Percentiles rank a stretch among this genome's conserved stretches.
phyloP scores from a whole-genome alignment of 352 stramenopile genomes.

The Phytophthora foliorum region DNA sequence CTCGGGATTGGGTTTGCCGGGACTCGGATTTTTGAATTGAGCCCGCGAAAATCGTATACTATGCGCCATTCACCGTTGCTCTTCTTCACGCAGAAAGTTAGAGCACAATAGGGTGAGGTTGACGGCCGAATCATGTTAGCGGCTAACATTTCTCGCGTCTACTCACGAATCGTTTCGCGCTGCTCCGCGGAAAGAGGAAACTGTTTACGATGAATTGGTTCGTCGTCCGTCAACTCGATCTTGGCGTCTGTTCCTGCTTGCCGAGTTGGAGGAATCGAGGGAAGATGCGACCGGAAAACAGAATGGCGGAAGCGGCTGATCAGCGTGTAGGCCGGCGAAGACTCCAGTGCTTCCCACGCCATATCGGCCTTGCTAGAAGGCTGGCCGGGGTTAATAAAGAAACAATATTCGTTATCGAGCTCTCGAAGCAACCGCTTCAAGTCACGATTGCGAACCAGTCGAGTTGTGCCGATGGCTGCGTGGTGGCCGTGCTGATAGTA shows the following conservation, averaged over 20 bases:
- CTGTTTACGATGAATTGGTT: constrained; percentile 9
- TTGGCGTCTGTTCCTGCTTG: not conserved
- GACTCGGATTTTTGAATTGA: constrained; percentile 11
- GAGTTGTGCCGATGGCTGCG: no score
- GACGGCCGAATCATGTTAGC: no score
- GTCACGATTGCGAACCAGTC: no score
- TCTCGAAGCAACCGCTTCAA: not conserved
- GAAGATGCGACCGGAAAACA: constrained; percentile 7
- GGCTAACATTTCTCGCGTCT: no score
- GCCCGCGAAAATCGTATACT: constrained; percentile 2
- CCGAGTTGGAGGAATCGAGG: not conserved
- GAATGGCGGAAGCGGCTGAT: not conserved
- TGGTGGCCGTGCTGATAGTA: no score
- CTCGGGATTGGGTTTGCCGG: constrained; percentile 11
- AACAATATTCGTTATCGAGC: constrained; percentile 6
- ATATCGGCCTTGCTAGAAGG: constrained; percentile 1
- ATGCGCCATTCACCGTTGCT: constrained; percentile 10
- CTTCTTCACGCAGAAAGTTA: constrained; percentile 17
- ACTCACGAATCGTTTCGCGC: constrained; percentile 1
- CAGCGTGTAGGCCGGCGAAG: not conserved
- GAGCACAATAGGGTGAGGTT: no score
- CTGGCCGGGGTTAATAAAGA: not conserved
- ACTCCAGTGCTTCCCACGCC: constrained; percentile 1
- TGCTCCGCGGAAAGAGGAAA: no score
- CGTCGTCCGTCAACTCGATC: constrained; percentile 1